Evolutionary conservation across 179 eudicot species (phyloP).

Genomic region (Actinidia polygama): DNA sequence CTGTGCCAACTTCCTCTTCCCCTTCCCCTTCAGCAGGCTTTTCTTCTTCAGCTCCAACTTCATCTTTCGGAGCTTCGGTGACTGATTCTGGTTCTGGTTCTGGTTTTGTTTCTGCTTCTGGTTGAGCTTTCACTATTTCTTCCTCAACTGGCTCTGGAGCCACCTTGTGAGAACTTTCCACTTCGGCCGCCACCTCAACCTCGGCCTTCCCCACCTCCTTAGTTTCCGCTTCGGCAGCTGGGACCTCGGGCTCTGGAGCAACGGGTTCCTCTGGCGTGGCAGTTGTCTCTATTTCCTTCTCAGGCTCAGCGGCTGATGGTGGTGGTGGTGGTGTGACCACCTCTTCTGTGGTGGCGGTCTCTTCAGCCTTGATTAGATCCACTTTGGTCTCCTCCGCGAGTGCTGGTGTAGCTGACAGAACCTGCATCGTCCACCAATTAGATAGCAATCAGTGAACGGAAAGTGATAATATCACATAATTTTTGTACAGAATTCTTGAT

Average conservation of each 20-base stretch:
- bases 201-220: no score
- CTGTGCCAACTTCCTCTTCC: constrained; percentile 13
- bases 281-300: not conserved
- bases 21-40: constrained; percentile 20
- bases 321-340: constrained; percentile 3
- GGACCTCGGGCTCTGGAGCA: not conserved
- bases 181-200: not conserved
- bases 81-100: constrained; percentile 10
- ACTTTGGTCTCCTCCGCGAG: constrained; percentile 33
- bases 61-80: constrained; percentile 16
- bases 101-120: not conserved
- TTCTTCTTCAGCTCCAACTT: constrained; percentile 26
- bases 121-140: constrained; percentile 23
- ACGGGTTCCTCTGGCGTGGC: not conserved
- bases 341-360: constrained; percentile 1
- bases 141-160: constrained; percentile 23
- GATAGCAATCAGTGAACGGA: not conserved
- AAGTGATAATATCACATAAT: no score
- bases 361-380: constrained; percentile 20
- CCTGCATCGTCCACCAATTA: constrained; percentile 30
- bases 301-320: constrained; percentile 3
- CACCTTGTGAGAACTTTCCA: constrained; percentile 17
- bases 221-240: not conserved
- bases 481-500: no score
- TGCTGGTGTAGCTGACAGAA: constrained; percentile 47